phyloP scores from a whole-genome alignment of 2,329 filamentous ascomycete genomes.

The Fusarium sublunatum region DNA sequence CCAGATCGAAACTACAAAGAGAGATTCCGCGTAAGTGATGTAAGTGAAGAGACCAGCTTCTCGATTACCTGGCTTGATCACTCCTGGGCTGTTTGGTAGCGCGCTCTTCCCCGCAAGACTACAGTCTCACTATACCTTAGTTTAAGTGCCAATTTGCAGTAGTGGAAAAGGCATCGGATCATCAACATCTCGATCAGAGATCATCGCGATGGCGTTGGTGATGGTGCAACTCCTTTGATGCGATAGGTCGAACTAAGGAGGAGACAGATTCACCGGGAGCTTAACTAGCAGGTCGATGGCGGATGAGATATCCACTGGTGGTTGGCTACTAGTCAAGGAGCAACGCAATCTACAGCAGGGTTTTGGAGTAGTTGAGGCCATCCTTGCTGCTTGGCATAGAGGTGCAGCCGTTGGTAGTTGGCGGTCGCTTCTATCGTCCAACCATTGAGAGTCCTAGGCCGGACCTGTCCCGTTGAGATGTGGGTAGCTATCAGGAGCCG shows the following conservation, averaged over 20 bases:
- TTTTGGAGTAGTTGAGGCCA: conserved; percentile 2
- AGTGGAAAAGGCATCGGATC: conserved; percentile 5
- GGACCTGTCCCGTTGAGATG: background rate
- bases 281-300: conserved; percentile 18
- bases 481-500: conserved; percentile 13
- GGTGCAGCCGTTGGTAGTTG: background rate
- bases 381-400: conserved; percentile 5
- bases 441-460: background rate
- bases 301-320: conserved; percentile 5
- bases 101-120: background rate
- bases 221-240: conserved; percentile 2
- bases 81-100: background rate
- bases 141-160: background rate
- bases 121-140: background rate
- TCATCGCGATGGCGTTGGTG: conserved; percentile 16
- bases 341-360: conserved; percentile 13
- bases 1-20: background rate
- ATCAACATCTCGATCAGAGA: conserved; percentile 14
- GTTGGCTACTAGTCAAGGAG: conserved; percentile 10
- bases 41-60: conserved; percentile 1
- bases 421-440: background rate
- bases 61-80: background rate
- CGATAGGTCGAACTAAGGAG: conserved; percentile 15
- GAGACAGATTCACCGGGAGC: conserved; percentile 10
- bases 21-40: conserved; percentile 4